A percentile compares a stretch with the other conserved stretches of the same genome.
These are phyloP conservation scores for Penicillium odoratum DNA, from an alignment of 495 filamentous ascomycete genomes.

Conservation along the genomic window DNA sequence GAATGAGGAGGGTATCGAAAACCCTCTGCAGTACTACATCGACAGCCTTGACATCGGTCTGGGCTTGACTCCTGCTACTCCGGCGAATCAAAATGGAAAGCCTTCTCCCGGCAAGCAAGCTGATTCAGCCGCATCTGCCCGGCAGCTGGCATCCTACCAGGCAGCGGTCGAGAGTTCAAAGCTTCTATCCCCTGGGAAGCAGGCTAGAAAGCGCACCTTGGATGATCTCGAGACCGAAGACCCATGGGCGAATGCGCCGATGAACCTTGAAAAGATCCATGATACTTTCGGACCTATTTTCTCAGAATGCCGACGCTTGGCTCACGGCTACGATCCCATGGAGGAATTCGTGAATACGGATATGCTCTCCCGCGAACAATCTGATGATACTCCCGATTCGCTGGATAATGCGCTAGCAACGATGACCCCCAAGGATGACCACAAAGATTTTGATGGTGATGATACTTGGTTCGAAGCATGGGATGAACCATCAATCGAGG, in stretches of 20 bases:
- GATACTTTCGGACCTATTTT: constrained; percentile 37
- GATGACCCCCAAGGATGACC: constrained; percentile 38
- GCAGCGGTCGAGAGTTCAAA: constrained; percentile 33
- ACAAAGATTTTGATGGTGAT: constrained; percentile 3
- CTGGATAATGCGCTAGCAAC: constrained; percentile 36
- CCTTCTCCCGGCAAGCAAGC: constrained; percentile 36
- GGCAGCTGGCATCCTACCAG: constrained; percentile 42
- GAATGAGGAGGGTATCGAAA: constrained; percentile 44
- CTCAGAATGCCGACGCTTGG: constrained; percentile 10
- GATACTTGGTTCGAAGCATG: constrained; percentile 15
- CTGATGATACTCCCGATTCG: constrained; percentile 44
- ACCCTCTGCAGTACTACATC: constrained; percentile 48
- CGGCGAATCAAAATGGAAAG: constrained; percentile 2
- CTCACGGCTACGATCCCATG: constrained; percentile 35
- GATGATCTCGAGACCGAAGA: constrained; percentile 27
- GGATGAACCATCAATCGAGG: constrained; percentile 20
- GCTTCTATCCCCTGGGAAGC: constrained; percentile 23
- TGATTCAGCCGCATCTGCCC: constrained; percentile 35
- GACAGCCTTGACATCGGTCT: constrained; percentile 44
- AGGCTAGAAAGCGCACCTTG: constrained; percentile 21
- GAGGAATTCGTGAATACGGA: constrained; percentile 47
- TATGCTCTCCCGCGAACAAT: constrained; percentile 42
- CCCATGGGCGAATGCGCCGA: constrained; percentile 43
- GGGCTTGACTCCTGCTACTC: constrained; percentile 24
- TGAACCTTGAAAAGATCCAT: constrained; percentile 43